These are phyloP conservation scores for Pascua sp. DNA, from an alignment of 1,284 basidiomycete species.

Conservation along the genomic window DNA sequence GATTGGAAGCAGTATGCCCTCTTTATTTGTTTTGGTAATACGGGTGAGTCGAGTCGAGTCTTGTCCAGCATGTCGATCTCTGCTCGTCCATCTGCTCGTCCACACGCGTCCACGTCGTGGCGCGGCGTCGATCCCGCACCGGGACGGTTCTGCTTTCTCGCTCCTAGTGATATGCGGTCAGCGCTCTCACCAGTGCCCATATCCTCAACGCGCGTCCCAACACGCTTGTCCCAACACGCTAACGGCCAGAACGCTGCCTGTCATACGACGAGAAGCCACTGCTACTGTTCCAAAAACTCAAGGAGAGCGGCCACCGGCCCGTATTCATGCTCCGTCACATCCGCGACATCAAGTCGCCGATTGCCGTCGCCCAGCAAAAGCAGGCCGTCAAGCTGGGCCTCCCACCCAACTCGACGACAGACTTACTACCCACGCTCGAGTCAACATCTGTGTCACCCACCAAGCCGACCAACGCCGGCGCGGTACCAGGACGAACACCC, in stretches of 20 bases:
- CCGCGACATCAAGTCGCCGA: conserved; percentile 89
- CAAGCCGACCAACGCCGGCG: conserved; percentile 13
- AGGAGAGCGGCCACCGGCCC: conserved; percentile 94
- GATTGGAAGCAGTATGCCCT: conserved; percentile 98
- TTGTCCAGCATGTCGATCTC: no score
- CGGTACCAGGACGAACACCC: conserved; percentile 21
- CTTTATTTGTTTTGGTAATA: conserved; percentile 94
- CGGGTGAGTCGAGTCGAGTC: conserved; percentile 57
- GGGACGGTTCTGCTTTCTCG: no score
- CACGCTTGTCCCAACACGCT: no score
- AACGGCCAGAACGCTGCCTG: conserved; percentile 77
- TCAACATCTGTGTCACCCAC: conserved; percentile 34
- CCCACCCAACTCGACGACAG: conserved; percentile 26
- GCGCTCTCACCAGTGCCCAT: background rate
- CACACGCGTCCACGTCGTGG: no score
- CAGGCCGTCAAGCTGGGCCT: conserved; percentile 58
- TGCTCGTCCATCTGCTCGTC: no score
- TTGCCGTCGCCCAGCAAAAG: conserved; percentile 89
- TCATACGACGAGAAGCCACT: conserved; percentile 98
- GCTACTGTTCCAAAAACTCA: conserved; percentile 92
- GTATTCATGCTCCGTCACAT: conserved; percentile 99
- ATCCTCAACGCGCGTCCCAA: background rate
- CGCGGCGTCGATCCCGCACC: no score
- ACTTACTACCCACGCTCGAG: conserved; percentile 36
- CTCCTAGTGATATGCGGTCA: no score